Evolutionary conservation across 2,329 filamentous ascomycete species (phyloP), one percentile per base, ranked within the genome.

Genomic region (Chaetothyriales sp.): DNA sequence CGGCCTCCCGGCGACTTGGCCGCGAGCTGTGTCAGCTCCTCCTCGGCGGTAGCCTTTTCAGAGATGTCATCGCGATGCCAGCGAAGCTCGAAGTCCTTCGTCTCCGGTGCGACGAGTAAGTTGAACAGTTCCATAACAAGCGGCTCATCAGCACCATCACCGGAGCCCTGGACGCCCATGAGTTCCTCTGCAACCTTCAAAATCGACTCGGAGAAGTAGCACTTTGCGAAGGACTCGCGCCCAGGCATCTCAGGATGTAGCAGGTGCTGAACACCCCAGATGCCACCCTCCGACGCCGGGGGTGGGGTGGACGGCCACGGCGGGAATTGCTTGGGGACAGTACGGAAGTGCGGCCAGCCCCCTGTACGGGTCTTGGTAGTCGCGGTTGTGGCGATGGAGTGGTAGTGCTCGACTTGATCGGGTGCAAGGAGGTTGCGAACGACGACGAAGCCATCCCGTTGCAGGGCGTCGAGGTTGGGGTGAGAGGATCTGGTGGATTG

Each of bases 71-170:
- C 89, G 29, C 89, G 74, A 65, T 95, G 89, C 89, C 89, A 94
- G 47, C 83, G 72, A 48, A 95, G 74, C 61, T 79, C 80, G 62
- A 90, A 94, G 58, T 83, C 79, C 2, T 64, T 60, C 43, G 81
- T 80, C 28, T 59, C 52, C 0, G 88, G 88, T 4, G 84, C 73
- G 13, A 94, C 81, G 6, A 94, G 80, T 68, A 94, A 75, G 65
- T 95, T 95, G 69, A 88, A 89, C 18, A 95, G 71, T 68, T 94
- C 89, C 81, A 94, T 86, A 43, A 90, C 83, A 19, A 95, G 72
- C 1, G 82, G 73, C 4, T 83, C 78, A 33, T 81, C 77, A 18
- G 59, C 55, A 18, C 59, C 57, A 58, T 13, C 58, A 49, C 58
- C 67, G 67, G 15, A 46, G 29, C 50, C 4, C 15, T 58, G 59